Base-by-base conservation (phyloP, 2,329 filamentous ascomycete species). In the Orbilia javanica region DNA sequence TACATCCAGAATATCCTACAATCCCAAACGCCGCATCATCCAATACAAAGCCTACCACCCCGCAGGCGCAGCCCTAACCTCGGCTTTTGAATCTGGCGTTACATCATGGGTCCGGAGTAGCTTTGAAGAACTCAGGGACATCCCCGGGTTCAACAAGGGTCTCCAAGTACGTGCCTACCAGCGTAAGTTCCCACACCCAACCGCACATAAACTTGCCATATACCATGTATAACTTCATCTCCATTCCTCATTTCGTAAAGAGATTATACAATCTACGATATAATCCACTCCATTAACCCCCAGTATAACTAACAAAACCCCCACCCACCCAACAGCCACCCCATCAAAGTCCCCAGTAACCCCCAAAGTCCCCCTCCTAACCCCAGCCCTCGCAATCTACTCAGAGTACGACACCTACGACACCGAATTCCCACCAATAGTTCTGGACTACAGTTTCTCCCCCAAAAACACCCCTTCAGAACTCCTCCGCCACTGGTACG, bases 361-460 rank as follows among this genome's bases (percentile, higher is more conserved):
- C 13, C 20, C 20, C 22, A 22, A 18, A 18, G 34, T 15, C 7
- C 31, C 52, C 25, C n/a, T 52, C 22, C 18, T 63, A 39, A 64
- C 57, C 29, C 55, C 68, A 4, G 3, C 44, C 7, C 44, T 64
- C 20, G 22, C 25, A 18, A 1, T 53, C 18, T 13, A 42, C 22
- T 20, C 55, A 7, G 29, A 18, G 55, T 44, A 34, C 22, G 11
- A 31, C 22, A 7, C 2, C 22, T 1, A 7, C 6, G 22, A n/a
- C 7, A 29, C 15, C 22, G 6, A 20, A 13, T 31, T 68, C 52
- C 65, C 66, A 8, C 48, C 36, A 5, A 62, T 70, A n/a, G 25
- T 70, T 27, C 25, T 70, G 5, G 55, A 71, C 39, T 44, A 46
- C 55, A 1, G 31, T 29, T 52, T 22, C 25, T 53, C 34, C 20